These are phyloP conservation scores for Microsporum ferrugineum DNA, from an alignment of 2,329 filamentous ascomycete species.

Conservation along the genomic window DNA sequence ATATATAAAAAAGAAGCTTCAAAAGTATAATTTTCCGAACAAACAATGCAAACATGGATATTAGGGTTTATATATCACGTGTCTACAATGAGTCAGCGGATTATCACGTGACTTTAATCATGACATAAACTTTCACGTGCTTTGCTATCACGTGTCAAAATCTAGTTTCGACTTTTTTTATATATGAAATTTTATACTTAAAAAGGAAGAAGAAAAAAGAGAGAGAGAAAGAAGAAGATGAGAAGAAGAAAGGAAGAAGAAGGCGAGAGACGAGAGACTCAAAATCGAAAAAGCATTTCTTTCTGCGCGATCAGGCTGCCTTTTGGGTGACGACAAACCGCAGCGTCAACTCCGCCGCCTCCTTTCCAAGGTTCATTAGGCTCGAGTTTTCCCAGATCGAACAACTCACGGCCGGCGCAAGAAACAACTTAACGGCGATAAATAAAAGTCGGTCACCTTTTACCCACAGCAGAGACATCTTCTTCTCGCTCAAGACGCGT, in stretches of 20 bases:
- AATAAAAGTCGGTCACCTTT: not conserved
- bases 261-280: not conserved
- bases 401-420: not conserved
- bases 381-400: not conserved
- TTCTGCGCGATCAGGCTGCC: not conserved
- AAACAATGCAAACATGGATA: not conserved
- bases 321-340: not conserved
- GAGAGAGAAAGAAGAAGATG: not conserved
- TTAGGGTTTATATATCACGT: not conserved
- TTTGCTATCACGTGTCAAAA: not conserved
- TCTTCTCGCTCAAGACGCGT: not conserved
- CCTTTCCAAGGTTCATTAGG: conserved; percentile 3
- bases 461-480: not conserved
- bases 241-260: not conserved
- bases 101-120: not conserved
- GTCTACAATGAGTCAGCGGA: not conserved
- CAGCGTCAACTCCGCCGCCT: not conserved
- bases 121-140: conserved; percentile 1
- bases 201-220: not conserved
- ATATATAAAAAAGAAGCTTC: not conserved
- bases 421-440: not conserved
- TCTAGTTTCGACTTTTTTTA: not conserved
- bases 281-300: not conserved
- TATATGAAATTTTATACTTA: not conserved
- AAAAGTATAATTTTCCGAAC: not conserved